Evolutionary conservation across 345 rosid genomes (phyloP).

Genomic region (Citrus sinensis): DNA sequence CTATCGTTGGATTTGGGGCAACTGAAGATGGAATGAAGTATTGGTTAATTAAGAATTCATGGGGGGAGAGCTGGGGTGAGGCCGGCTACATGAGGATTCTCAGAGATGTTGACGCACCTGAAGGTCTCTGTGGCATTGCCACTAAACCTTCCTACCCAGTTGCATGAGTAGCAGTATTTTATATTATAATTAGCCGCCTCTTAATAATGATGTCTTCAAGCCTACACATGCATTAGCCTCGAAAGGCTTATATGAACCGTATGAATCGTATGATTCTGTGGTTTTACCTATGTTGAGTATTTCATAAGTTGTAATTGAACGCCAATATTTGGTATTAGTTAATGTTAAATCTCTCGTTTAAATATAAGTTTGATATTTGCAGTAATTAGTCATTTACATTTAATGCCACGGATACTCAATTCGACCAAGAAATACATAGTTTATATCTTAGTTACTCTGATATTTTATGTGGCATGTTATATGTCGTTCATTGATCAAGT

Average conservation of each 20-base stretch:
- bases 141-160: neutral
- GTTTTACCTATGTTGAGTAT: too few species aligned
- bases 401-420: too few species aligned
- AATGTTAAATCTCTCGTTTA: neutral
- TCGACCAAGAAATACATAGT: too few species aligned
- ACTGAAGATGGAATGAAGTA: slow-evolving; percentile 29
- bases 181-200: neutral
- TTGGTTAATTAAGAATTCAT: slow-evolving; percentile 58
- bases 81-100: slow-evolving; percentile 44
- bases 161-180: neutral
- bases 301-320: neutral
- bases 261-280: too few species aligned
- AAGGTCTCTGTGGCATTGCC: neutral
- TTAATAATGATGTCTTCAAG: too few species aligned
- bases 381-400: too few species aligned
- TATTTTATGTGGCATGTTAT: too few species aligned
- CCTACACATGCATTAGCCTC: neutral
- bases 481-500: too few species aligned
- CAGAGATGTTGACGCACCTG: slow-evolving; percentile 18
- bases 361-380: neutral
- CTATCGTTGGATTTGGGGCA: slow-evolving; percentile 41
- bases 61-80: slow-evolving; percentile 56
- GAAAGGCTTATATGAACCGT: neutral
- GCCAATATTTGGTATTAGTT: neutral
- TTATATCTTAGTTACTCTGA: too few species aligned